Base-by-base conservation (phyloP, 371 early-diverging fungal species). In the Mucor mucedo region DNA sequence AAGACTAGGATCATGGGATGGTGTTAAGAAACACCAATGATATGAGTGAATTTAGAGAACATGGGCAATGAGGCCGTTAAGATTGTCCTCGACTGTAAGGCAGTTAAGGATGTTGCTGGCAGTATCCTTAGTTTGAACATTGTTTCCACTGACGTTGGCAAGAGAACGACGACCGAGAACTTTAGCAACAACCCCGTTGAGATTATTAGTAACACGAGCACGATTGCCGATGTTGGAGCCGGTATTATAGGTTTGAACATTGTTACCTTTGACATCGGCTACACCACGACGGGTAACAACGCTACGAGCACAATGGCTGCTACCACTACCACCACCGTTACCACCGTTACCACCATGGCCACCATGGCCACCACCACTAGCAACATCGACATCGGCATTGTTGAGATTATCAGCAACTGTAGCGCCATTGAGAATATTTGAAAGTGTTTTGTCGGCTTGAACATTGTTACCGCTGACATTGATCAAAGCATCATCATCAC, bases 381-480 rank as follows among this genome's bases (percentile, higher is more conserved):
- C 40, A 38, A 64, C 45, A 27, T 45, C 28, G 33, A 41, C 53
- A 6, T 32, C 11, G 9, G 3, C 9, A 41, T 49, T 16, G 44
- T 57, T 58, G 13, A 28, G n/a, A 29, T 38, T 39, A 30, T 62
- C 44, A 29, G 35, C 11, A 29, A 55, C 29, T 16, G 38, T 11
- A 32, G 1, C 7, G 38, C 33, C 5, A 5, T 55, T 55, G 3
- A 38, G 28, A 48, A 48, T 16, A 39, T 62, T 35, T 5, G 42
- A 40, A 38, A n/a, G 29, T 30, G 33, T 41, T 33, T 52, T n/a
- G 5, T 53, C 35, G 38, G n/a, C 5, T 29, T 9, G 29, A 13
- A 62, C 54, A 10, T 65, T 40, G 53, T 29, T 55, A 41, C 52
- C 40, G n/a, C 50, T 55, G 30, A 45, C 47, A n/a, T 54, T 30